Evolutionary conservation across 176 grass and related monocot species (phyloP).

Genomic region (Hsuehochloa calcarea): DNA sequence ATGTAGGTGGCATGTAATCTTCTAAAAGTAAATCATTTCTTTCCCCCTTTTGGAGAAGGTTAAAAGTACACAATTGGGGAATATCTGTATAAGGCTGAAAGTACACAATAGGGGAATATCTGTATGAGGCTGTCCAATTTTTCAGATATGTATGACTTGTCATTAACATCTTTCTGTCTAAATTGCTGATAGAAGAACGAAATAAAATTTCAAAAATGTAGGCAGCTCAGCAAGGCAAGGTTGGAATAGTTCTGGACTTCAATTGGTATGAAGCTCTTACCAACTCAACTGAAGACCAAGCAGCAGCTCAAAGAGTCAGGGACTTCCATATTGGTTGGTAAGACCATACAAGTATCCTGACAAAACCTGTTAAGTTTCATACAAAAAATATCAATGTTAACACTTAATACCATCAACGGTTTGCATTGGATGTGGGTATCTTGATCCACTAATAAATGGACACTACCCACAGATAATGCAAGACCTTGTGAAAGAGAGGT

Average conservation of each 20-base stretch:
- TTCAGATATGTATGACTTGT: not conserved
- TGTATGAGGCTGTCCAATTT: not conserved
- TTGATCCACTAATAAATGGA: slow-evolving; percentile 79
- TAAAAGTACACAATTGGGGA: not conserved
- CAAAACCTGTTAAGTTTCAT: not conserved
- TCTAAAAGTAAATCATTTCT: not conserved
- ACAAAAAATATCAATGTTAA: slow-evolving; percentile 3
- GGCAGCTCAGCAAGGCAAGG: slow-evolving; percentile 54
- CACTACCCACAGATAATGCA: slow-evolving; percentile 73
- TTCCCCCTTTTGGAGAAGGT: not conserved
- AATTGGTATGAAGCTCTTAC: slow-evolving; percentile 71
- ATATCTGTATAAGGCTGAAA: not conserved
- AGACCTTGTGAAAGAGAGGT: slow-evolving; percentile 60
- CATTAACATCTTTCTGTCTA: not conserved
- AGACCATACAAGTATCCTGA: slow-evolving; percentile 14
- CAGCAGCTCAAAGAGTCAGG: slow-evolving; percentile 81
- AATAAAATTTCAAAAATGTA: slow-evolving; percentile 17
- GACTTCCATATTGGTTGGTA: slow-evolving; percentile 96
- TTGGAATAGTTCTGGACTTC: slow-evolving; percentile 75
- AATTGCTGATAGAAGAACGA: slow-evolving; percentile 7
- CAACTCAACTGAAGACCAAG: slow-evolving; percentile 61
- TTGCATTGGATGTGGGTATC: slow-evolving; percentile 47
- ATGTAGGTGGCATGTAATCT: not conserved
- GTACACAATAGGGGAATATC: not conserved
- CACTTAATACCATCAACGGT: not conserved